Conservation (phyloP, 768 basidiomycete species). For the Xerocomellus dryophilus region DNA sequence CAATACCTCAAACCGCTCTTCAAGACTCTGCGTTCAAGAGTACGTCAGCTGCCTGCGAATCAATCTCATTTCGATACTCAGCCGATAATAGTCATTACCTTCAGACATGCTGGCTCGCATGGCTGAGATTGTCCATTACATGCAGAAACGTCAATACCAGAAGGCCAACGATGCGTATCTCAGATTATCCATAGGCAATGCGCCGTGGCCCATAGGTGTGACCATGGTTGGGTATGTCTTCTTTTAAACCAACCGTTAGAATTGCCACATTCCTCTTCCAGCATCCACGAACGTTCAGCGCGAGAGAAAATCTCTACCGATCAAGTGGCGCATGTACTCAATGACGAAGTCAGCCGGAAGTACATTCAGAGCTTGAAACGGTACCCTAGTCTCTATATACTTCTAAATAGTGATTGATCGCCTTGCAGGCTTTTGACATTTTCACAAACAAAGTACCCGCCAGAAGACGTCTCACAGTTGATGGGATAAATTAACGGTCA, state of each 20-base stretch:
- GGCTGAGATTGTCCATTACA: constrained; percentile 92
- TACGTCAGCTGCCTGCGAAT: constrained; percentile 38
- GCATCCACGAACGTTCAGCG: constrained; percentile 97
- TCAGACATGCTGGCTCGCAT: constrained; percentile 81
- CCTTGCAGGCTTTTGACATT: constrained; percentile 80
- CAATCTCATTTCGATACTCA: constrained; percentile 9
- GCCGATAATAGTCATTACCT: constrained; percentile 59
- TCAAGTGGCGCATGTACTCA: constrained; percentile 96
- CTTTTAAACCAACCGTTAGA: background rate
- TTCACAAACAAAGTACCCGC: constrained; percentile 94
- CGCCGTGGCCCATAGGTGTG: constrained; percentile 99
- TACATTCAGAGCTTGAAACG: constrained; percentile 97
- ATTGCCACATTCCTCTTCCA: constrained; percentile 24
- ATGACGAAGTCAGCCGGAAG: constrained; percentile 98
- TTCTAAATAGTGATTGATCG: constrained; percentile 4
- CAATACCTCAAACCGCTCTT: constrained; percentile 97
- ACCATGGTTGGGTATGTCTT: constrained; percentile 92
- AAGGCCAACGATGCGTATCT: constrained; percentile 96
- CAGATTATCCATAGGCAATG: constrained; percentile 95
- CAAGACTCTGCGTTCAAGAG: constrained; percentile 83
- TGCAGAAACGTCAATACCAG: constrained; percentile 96
- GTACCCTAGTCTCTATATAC: constrained; percentile 39
- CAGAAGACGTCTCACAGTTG: constrained; percentile 84
- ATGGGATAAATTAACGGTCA: constrained; percentile 61
- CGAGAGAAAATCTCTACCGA: constrained; percentile 97